These are phyloP conservation scores for Rauvolfia tetraphylla DNA, from an alignment of 257 asterid species.

Conservation along the genomic window DNA sequence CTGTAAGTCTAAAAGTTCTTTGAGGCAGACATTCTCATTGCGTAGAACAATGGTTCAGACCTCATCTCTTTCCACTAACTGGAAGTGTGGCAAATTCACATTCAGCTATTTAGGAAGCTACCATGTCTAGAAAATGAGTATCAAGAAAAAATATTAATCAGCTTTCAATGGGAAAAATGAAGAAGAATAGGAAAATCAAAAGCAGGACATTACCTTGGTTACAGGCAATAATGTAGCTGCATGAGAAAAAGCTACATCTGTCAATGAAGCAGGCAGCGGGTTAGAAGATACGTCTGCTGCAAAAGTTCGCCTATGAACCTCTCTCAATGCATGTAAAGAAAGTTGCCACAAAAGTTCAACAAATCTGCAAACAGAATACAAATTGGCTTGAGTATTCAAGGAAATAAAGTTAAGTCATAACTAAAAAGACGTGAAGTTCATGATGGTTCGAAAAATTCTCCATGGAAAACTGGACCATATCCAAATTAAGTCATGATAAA, in stretches of 20 bases:
- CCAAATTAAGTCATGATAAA: too few species aligned
- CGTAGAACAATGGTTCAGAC: conserved; percentile 4
- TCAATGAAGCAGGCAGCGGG: conserved; percentile 90
- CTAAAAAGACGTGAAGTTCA: background rate
- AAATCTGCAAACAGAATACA: conserved; percentile 56
- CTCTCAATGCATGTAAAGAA: conserved; percentile 96
- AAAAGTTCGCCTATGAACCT: conserved; percentile 89
- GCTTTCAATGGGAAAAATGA: conserved; percentile 17
- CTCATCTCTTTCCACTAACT: background rate
- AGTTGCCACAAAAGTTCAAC: conserved; percentile 99
- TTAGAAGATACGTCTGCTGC: conserved; percentile 86
- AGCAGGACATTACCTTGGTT: conserved; percentile 60
- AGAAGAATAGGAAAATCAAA: conserved; percentile 1
- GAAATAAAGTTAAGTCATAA: background rate
- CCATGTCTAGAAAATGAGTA: conserved; percentile 1
- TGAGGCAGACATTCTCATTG: background rate
- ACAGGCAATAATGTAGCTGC: conserved; percentile 97
- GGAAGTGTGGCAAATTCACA: conserved; percentile 5
- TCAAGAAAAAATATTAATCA: background rate
- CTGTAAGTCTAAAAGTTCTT: background rate
- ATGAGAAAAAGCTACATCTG: conserved; percentile 99
- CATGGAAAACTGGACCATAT: background rate
- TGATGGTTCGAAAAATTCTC: background rate
- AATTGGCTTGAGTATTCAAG: conserved; percentile 4
- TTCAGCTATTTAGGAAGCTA: conserved; percentile 2